Evolutionary conservation across 768 basidiomycete species (phyloP).

Genomic region (Ramaria sp.): DNA sequence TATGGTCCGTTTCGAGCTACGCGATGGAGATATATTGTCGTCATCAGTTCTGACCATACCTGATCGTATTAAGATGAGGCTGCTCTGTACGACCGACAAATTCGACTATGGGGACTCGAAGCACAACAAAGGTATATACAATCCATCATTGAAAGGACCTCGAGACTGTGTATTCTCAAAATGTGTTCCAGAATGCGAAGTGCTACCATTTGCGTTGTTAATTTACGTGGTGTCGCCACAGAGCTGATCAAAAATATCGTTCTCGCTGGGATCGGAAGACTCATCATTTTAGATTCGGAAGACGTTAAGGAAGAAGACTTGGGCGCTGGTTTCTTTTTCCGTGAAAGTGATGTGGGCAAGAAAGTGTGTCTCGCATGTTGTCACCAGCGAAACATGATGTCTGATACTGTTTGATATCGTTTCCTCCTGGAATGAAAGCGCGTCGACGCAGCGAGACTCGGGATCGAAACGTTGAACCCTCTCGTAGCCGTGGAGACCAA

Average conservation of each 20-base stretch:
- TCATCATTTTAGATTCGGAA: conserved; percentile 75
- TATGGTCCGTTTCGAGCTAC: not conserved
- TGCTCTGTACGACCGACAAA: conserved; percentile 94
- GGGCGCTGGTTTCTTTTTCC: conserved; percentile 86
- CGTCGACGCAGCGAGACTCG: conserved; percentile 72
- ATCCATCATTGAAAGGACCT: not conserved
- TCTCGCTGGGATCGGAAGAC: conserved; percentile 85
- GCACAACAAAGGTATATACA: conserved; percentile 76
- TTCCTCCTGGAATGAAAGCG: conserved; percentile 37
- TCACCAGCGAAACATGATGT: not conserved
- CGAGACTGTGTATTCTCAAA: not conserved
- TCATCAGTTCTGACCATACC: not conserved
- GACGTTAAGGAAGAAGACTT: conserved; percentile 77
- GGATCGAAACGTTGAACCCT: conserved; percentile 87
- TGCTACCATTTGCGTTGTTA: conserved; percentile 78
- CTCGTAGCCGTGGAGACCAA: conserved; percentile 74
- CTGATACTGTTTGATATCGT: not conserved
- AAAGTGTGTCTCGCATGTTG: conserved; percentile 43
- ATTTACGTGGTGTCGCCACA: conserved; percentile 74
- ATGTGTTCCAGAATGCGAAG: conserved; percentile 68
- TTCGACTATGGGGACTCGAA: conserved; percentile 95
- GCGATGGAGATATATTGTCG: not conserved
- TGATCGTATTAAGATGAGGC: conserved; percentile 38
- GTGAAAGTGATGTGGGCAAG: conserved; percentile 86
- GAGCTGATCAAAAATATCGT: conserved; percentile 98